phyloP scores from a whole-genome alignment of 805 yeast genomes.

The Kodamaea restingae region DNA sequence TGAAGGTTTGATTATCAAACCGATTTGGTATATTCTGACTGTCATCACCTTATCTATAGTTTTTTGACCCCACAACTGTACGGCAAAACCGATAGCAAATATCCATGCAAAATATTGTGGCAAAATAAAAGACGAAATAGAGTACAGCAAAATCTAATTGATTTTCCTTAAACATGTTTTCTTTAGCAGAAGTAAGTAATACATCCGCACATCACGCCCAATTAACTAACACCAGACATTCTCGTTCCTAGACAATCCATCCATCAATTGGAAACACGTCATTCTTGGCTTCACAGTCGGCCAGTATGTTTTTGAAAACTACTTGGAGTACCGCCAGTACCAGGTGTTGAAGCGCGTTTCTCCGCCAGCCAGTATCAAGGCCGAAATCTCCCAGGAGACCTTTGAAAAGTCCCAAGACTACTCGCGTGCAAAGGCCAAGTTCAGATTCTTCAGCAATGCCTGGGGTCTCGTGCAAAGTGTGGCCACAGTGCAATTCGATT shows the following conservation, averaged over 20 bases:
- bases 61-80: no score
- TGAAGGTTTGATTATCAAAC: no score
- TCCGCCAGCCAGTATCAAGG: conserved; percentile 67
- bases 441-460: conserved; percentile 54
- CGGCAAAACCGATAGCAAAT: no score
- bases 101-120: no score
- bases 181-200: conserved; percentile 24
- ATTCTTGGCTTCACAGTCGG: conserved; percentile 72
- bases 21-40: no score
- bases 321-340: conserved; percentile 74
- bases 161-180: conserved; percentile 23
- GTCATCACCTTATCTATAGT: no score
- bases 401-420: conserved; percentile 75
- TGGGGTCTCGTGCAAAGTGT: conserved; percentile 54
- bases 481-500: conserved; percentile 53
- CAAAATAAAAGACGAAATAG: no score
- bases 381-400: conserved; percentile 67
- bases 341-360: conserved; percentile 49
- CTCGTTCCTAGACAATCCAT: conserved; percentile 57
- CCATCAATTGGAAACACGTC: conserved; percentile 75
- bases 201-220: not conserved
- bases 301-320: conserved; percentile 70
- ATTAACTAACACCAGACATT: conserved; percentile 32
- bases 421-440: conserved; percentile 71
- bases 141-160: no score